Evolutionary conservation across 345 rosid species (phyloP), one percentile per base, ranked within the genome.

Genomic region (Sonneratia alba): DNA sequence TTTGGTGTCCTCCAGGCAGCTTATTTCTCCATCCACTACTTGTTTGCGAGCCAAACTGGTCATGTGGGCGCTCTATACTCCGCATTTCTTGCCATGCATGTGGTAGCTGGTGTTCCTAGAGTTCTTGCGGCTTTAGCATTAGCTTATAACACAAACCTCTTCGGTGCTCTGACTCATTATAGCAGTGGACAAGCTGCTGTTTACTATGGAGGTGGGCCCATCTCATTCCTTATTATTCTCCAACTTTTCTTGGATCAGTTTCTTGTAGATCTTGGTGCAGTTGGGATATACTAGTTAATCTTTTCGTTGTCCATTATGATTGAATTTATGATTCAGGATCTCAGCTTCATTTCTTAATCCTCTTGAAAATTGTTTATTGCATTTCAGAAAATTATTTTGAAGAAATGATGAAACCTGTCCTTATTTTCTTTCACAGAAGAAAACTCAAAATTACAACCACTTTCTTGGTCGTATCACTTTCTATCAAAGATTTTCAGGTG

Each of bases 161-260:
- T 92, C 62, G 99, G 98, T 70, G 88, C 99, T 42, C 72, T 89
- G 73, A 92, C 99, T n/a, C 99, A 95, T 81, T 95, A 92, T 77
- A 95, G 98, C 79, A 89, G 99, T 56, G 99, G 99, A 49, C 98
- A 92, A 86, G 97, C 99, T 45, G 98, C 98, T 75, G 97, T 95
- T 13, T 95, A 89, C 80, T 92, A 84, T 59, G 99, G 99, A 89
- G 98, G 99, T 94, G 56, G 65, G 75, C 51, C 47, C 13, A n/a
- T 47, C 56, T 72, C 53, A 73, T 53, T 57, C 53, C 69, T 47
- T 24, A 37, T 18, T 24, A 15, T 53, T 22, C 67, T 40, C 24
- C 7, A 18, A n/a, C 14, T 21, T 22, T n/a, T 4, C n/a, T 62
- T 63, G 10, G 3, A 6, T 57, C 45, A 18, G n/a, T 32, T 7